A percentile compares a stretch with the other conserved stretches of the same genome.
phyloP scores from a whole-genome alignment of 192 early-diverging fungal species.

The Gaertneriomyces sp. region DNA sequence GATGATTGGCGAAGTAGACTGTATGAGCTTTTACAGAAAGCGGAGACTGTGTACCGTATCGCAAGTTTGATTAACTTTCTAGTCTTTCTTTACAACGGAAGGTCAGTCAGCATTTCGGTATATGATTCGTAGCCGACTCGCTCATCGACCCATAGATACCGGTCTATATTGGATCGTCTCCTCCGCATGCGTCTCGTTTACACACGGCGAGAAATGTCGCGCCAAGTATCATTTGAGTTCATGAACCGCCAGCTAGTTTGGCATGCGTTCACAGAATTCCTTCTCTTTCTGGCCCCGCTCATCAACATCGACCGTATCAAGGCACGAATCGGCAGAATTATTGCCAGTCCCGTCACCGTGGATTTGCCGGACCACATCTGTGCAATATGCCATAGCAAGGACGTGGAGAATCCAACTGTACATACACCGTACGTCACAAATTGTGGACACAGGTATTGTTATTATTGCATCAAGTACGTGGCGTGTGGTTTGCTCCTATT shows the following conservation, averaged over 20 bases:
- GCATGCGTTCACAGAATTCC: conserved; percentile 90
- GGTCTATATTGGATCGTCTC: conserved; percentile 70
- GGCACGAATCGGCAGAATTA: conserved; percentile 47
- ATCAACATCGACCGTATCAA: conserved; percentile 65
- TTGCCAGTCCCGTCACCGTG: conserved; percentile 39
- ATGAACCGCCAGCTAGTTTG: conserved; percentile 90
- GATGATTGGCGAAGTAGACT: conserved; percentile 25
- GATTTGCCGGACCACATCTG: conserved; percentile 66
- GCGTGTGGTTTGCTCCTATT: not conserved
- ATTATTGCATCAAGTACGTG: conserved; percentile 77
- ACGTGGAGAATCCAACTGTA: conserved; percentile 36
- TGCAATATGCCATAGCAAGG: conserved; percentile 68
- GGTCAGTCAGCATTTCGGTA: conserved; percentile 42
- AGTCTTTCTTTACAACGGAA: conserved; percentile 77
- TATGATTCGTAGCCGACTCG: too few species aligned
- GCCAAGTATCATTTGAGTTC: conserved; percentile 86
- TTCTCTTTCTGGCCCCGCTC: conserved; percentile 78
- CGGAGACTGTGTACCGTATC: conserved; percentile 58
- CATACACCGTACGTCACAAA: conserved; percentile 75
- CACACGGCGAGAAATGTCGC: conserved; percentile 64
- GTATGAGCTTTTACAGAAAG: conserved; percentile 31
- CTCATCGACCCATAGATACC: conserved; percentile 52
- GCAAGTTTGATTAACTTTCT: conserved; percentile 77
- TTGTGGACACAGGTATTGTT: conserved; percentile 87
- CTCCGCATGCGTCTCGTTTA: conserved; percentile 82